These are phyloP conservation scores for Mixia osmundae DNA, from an alignment of 1,284 basidiomycete genomes.

Conservation along the genomic window DNA sequence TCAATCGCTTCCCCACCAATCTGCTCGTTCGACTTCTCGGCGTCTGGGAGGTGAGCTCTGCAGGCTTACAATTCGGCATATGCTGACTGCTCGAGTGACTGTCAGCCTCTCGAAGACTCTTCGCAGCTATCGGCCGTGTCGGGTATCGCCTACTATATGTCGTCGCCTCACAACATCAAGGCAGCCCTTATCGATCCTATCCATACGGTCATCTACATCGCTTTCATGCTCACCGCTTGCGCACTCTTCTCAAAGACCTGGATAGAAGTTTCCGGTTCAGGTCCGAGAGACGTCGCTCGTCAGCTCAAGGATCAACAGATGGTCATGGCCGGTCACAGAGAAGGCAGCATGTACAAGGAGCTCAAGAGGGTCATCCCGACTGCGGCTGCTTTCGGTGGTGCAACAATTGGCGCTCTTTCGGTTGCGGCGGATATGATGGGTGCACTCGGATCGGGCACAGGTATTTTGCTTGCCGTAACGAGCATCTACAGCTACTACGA, in stretches of 20 bases:
- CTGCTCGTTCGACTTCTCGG: conserved; percentile 73
- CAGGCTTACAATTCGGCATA: conserved; percentile 5
- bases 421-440: conserved; percentile 91
- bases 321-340: conserved; percentile 95
- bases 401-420: conserved; percentile 77
- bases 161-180: conserved; percentile 72
- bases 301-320: conserved; percentile 97
- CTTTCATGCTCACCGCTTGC: conserved; percentile 80
- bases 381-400: conserved; percentile 88
- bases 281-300: conserved; percentile 86
- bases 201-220: conserved; percentile 75
- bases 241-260: conserved; percentile 97
- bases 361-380: conserved; percentile 93
- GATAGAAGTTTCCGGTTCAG: conserved; percentile 93
- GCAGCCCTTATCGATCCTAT: conserved; percentile 74
- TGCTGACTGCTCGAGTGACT: conserved; percentile 1
- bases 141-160: conserved; percentile 96
- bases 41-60: conserved; percentile 63
- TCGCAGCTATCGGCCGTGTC: conserved; percentile 72
- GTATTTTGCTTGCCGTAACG: conserved; percentile 85
- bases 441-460: conserved; percentile 85
- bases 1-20: conserved; percentile 71
- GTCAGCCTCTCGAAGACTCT: conserved; percentile 67
- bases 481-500: conserved; percentile 59
- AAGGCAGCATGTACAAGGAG: conserved; percentile 97